These are phyloP conservation scores for Rutidosis leptorrhynchoides DNA, from an alignment of 129 eudicot species.

Conservation along the genomic window DNA sequence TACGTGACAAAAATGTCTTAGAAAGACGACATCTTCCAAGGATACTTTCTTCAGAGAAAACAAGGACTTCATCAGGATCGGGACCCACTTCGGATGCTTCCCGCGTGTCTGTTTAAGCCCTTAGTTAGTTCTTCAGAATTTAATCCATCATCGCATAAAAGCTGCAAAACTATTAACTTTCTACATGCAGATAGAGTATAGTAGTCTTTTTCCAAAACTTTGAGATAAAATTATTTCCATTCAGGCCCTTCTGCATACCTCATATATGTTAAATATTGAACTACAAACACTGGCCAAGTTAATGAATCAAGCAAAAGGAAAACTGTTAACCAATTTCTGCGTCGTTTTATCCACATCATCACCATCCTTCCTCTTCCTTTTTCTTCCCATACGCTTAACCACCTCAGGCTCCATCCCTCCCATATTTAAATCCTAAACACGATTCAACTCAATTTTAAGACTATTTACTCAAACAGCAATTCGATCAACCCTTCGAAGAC, in stretches of 20 bases:
- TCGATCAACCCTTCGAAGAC: slow-evolving; percentile 35
- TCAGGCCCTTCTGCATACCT: slow-evolving; percentile 59
- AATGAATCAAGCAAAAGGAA: slow-evolving; percentile 60
- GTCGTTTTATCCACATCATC: slow-evolving; percentile 28
- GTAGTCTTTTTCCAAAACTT: slow-evolving; percentile 67
- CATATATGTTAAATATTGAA: slow-evolving; percentile 69
- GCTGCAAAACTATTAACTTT: slow-evolving; percentile 60
- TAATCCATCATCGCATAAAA: slow-evolving; percentile 79
- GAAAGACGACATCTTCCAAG: slow-evolving; percentile 25
- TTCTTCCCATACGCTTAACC: slow-evolving; percentile 65
- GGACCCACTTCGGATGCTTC: slow-evolving; percentile 69
- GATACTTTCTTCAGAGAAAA: slow-evolving; percentile 34
- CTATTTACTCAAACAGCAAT: not conserved
- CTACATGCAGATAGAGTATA: slow-evolving; percentile 64
- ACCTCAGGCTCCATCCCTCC: slow-evolving; percentile 57
- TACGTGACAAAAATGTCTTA: slow-evolving; percentile 51
- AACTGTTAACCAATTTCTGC: not conserved
- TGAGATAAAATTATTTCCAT: slow-evolving; percentile 66
- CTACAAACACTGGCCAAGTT: slow-evolving; percentile 85
- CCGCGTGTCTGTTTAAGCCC: slow-evolving; percentile 77
- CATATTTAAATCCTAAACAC: slow-evolving; percentile 31
- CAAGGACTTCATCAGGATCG: slow-evolving; percentile 43
- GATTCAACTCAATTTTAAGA: slow-evolving; percentile 17
- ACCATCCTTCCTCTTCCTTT: slow-evolving; percentile 46
- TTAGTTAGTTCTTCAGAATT: slow-evolving; percentile 72